A percentile compares a stretch with the other conserved stretches of the same genome.
Conservation (phyloP, 1,284 basidiomycete species). For the Fomitopsis pinicola region DNA sequence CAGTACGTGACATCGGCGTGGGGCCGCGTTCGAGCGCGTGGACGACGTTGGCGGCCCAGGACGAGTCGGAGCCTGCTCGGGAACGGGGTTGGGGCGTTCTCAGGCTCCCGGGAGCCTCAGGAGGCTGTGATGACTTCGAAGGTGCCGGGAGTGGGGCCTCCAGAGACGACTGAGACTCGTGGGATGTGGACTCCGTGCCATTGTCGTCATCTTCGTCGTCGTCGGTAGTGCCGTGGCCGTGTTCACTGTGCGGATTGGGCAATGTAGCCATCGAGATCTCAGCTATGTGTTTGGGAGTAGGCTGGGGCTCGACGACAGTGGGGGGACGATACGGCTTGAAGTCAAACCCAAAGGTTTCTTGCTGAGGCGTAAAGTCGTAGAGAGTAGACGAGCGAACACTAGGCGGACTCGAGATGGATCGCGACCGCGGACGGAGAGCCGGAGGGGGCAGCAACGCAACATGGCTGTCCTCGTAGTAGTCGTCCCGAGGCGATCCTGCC, state of each 20-base stretch:
- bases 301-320: too few species aligned
- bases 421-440: slow-evolving; percentile 4
- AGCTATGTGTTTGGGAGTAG: neutral
- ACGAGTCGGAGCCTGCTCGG: neutral
- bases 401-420: slow-evolving; percentile 1
- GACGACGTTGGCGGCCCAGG: slow-evolving; percentile 2
- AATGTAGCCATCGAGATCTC: neutral
- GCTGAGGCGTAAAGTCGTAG: slow-evolving; percentile 5
- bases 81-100: neutral
- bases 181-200: neutral
- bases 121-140: neutral
- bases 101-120: neutral
- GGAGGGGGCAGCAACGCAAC: neutral
- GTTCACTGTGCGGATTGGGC: slow-evolving; percentile 6
- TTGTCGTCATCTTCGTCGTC: neutral
- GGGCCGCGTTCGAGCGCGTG: neutral
- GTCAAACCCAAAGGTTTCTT: neutral
- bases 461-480: neutral
- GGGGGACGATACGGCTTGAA: neutral
- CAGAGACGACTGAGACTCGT: neutral
- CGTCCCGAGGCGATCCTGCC: neutral
- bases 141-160: neutral
- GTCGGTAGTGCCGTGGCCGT: neutral
- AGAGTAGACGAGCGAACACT: slow-evolving; percentile 7
- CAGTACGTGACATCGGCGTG: slow-evolving; percentile 2